Evolutionary conservation across 1,284 basidiomycete species (phyloP).

Genomic region (Rhizoctonia solani): DNA sequence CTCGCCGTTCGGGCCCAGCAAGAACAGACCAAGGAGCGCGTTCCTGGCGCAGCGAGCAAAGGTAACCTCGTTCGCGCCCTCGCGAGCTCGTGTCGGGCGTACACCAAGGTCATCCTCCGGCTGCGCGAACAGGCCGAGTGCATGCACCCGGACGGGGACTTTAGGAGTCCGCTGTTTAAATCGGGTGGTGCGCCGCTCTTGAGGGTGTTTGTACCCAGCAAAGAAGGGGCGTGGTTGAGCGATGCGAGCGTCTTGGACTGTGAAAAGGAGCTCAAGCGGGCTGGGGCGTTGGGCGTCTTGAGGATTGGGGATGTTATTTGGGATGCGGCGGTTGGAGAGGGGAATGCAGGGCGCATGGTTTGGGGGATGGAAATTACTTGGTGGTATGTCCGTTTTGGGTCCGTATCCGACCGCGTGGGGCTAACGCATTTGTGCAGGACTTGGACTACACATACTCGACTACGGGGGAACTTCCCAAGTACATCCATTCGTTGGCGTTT

Average conservation of each 20-base stretch:
- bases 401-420: background rate
- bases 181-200: slow-evolving; percentile 69
- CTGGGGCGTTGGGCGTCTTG: slow-evolving; percentile 60
- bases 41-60: slow-evolving; percentile 40
- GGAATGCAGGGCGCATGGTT: slow-evolving; percentile 72
- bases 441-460: slow-evolving; percentile 76
- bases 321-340: slow-evolving; percentile 79
- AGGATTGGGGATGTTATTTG: slow-evolving; percentile 77
- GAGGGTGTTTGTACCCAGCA: slow-evolving; percentile 77
- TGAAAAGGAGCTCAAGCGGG: slow-evolving; percentile 71
- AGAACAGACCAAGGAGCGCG: slow-evolving; percentile 49
- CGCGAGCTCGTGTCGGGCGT: slow-evolving; percentile 65
- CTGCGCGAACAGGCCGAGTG: slow-evolving; percentile 73
- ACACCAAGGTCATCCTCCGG: slow-evolving; percentile 72
- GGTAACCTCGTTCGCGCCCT: slow-evolving; percentile 46
- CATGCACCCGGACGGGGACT: slow-evolving; percentile 36
- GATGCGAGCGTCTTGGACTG: slow-evolving; percentile 76
- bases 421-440: slow-evolving; percentile 54
- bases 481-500: slow-evolving; percentile 73
- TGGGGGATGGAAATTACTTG: slow-evolving; percentile 83
- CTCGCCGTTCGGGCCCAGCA: slow-evolving; percentile 47
- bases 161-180: slow-evolving; percentile 64
- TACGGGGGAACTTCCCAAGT: slow-evolving; percentile 73
- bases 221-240: slow-evolving; percentile 79
- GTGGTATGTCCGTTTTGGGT: slow-evolving; percentile 57